These are phyloP conservation scores for Dionaea muscipula DNA, from an alignment of 179 eudicot species.

Conservation along the genomic window DNA sequence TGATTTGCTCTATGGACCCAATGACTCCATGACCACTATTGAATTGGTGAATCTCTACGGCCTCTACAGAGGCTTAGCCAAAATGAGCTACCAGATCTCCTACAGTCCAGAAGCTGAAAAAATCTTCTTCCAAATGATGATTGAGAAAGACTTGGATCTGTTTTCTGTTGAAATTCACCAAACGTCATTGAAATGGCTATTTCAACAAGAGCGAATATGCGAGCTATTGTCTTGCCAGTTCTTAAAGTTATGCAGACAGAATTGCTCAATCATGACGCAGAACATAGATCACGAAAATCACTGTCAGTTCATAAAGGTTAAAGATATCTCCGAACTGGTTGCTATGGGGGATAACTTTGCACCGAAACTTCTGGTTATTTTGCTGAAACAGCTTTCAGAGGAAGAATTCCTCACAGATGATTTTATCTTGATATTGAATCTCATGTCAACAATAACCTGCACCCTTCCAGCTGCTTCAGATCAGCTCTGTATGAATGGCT, in stretches of 20 bases:
- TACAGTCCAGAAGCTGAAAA: slow-evolving; percentile 81
- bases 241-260: slow-evolving; percentile 49
- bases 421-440: slow-evolving; percentile 34
- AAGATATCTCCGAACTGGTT: slow-evolving; percentile 38
- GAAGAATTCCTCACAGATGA: slow-evolving; percentile 36
- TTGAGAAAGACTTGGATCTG: slow-evolving; percentile 61
- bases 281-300: slow-evolving; percentile 15
- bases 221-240: slow-evolving; percentile 48
- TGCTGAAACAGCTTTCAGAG: slow-evolving; percentile 39
- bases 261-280: slow-evolving; percentile 17
- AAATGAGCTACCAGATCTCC: slow-evolving; percentile 51
- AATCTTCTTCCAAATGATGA: slow-evolving; percentile 46
- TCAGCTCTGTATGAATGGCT: slow-evolving; percentile 64
- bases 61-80: slow-evolving; percentile 56
- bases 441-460: slow-evolving; percentile 28
- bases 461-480: slow-evolving; percentile 64
- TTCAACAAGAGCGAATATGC: slow-evolving; percentile 72
- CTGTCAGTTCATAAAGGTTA: slow-evolving; percentile 23
- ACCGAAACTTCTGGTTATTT: slow-evolving; percentile 41
- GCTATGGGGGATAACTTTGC: slow-evolving; percentile 53
- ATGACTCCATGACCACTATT: slow-evolving; percentile 25
- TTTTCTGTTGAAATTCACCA: slow-evolving; percentile 44
- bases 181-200: slow-evolving; percentile 69
- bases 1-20: slow-evolving; percentile 28
- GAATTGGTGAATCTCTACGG: slow-evolving; percentile 57